Conservation (phyloP, 352 stramenopile genomes). For the Vaucheria bursata region DNA sequence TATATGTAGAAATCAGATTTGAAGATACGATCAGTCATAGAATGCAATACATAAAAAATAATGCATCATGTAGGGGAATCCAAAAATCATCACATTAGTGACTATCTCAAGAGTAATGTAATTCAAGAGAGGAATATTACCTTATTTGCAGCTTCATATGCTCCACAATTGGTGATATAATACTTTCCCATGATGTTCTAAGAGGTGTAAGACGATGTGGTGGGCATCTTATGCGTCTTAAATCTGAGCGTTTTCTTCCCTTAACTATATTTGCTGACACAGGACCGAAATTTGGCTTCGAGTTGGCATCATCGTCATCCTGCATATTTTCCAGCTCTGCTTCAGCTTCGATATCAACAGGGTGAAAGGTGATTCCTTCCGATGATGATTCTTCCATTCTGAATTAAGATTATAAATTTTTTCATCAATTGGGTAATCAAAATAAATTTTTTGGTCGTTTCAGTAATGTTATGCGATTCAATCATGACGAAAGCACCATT, state of each 20-base stretch:
- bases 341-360: constrained; percentile 6
- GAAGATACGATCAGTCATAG: constrained; percentile 13
- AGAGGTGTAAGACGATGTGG: constrained; percentile 94
- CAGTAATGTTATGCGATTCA: no score
- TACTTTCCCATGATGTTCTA: constrained; percentile 96
- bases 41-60: neutral
- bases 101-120: no score
- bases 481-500: no score
- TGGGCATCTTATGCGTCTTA: constrained; percentile 87
- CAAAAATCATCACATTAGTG: neutral
- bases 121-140: constrained; percentile 7
- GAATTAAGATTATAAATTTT: no score
- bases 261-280: constrained; percentile 29
- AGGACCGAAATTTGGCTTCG: constrained; percentile 29
- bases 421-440: no score
- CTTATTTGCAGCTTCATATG: constrained; percentile 85
- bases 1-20: no score
- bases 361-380: constrained; percentile 8
- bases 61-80: constrained; percentile 7
- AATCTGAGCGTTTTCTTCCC: constrained; percentile 59
- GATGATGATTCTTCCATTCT: neutral
- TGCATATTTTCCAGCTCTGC: neutral
- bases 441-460: no score
- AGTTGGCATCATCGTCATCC: neutral
- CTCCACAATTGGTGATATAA: constrained; percentile 96